A percentile compares a stretch with the other conserved stretches of the same genome.
Conservation (phyloP, 345 rosid species). For the Aurinia saxatilis region DNA sequence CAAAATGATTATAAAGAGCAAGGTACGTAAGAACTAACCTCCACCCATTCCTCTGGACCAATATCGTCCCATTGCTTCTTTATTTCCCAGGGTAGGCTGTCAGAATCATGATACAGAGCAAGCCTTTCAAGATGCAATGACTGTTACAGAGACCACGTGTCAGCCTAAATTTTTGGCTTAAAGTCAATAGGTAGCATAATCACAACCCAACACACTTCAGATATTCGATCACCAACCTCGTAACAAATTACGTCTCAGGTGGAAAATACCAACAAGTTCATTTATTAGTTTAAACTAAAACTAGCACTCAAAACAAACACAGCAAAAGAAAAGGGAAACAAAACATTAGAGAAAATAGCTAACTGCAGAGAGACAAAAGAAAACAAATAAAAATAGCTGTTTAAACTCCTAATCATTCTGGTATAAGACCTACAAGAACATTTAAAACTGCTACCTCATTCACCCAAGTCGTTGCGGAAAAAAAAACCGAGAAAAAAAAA, state of each 20-base stretch:
- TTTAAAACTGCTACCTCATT: conserved; percentile 8
- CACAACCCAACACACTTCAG: conserved; percentile 7
- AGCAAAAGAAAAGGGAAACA: background rate
- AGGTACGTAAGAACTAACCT: conserved; percentile 49
- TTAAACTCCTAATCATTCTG: background rate
- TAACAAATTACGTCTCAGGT: background rate
- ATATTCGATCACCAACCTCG: conserved; percentile 5
- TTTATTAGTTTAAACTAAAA: background rate
- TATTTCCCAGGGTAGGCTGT: conserved; percentile 74
- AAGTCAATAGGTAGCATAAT: conserved; percentile 9
- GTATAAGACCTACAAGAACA: background rate
- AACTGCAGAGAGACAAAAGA: conserved; percentile 2
- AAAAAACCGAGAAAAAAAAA: background rate
- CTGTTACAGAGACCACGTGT: conserved; percentile 40
- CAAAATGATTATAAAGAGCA: conserved; percentile 1
- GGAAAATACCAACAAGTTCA: background rate
- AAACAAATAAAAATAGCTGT: background rate
- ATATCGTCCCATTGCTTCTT: conserved; percentile 89
- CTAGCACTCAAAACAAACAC: conserved; percentile 1
- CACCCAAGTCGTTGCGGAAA: background rate
- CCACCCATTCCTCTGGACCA: conserved; percentile 82
- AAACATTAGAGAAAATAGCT: background rate
- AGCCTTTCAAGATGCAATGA: conserved; percentile 93
- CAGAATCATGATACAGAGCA: conserved; percentile 88
- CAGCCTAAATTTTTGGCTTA: conserved; percentile 11